A percentile compares a stretch with the other conserved stretches of the same genome.
Evolutionary conservation across 2,329 filamentous ascomycete genomes (phyloP).

Genomic region (Mycosphaerelloides madeirae): DNA sequence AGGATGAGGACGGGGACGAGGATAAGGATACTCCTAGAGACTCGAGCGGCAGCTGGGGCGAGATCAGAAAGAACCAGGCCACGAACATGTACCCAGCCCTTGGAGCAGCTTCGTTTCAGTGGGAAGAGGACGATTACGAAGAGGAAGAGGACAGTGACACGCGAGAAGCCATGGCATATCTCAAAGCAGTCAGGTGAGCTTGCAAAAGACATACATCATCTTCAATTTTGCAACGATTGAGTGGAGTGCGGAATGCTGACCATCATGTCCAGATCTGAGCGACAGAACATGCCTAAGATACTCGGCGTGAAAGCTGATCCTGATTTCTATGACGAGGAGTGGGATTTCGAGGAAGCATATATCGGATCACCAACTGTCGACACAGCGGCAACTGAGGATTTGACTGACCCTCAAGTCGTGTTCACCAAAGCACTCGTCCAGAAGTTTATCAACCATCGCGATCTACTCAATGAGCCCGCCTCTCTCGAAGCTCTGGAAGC

Average conservation of each 20-base stretch:
- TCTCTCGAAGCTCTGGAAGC: constrained; percentile 50
- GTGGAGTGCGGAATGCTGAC: constrained; percentile 6
- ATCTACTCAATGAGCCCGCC: constrained; percentile 53
- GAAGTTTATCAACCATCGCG: constrained; percentile 63
- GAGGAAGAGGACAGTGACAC: constrained; percentile 22
- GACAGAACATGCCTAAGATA: constrained; percentile 24
- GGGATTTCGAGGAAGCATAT: constrained; percentile 50
- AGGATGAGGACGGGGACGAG: constrained; percentile 9
- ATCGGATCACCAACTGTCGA: constrained; percentile 53
- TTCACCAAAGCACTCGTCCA: constrained; percentile 64
- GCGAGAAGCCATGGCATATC: constrained; percentile 32
- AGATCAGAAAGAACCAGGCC: constrained; percentile 11
- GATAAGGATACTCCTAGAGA: not conserved
- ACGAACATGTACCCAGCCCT: constrained; percentile 26
- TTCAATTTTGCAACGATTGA: not conserved
- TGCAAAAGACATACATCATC: not conserved
- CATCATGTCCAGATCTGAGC: constrained; percentile 18
- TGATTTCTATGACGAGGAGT: constrained; percentile 20
- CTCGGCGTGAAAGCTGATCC: constrained; percentile 26
- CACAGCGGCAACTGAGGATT: constrained; percentile 25
- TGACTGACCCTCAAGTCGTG: constrained; percentile 50
- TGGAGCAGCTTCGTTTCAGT: constrained; percentile 21
- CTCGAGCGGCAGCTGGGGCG: not conserved
- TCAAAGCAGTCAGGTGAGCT: constrained; percentile 27
- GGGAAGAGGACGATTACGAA: constrained; percentile 20